Base-by-base conservation (phyloP, 108 stramenopile species). In the Schizochytrium sp. region DNA sequence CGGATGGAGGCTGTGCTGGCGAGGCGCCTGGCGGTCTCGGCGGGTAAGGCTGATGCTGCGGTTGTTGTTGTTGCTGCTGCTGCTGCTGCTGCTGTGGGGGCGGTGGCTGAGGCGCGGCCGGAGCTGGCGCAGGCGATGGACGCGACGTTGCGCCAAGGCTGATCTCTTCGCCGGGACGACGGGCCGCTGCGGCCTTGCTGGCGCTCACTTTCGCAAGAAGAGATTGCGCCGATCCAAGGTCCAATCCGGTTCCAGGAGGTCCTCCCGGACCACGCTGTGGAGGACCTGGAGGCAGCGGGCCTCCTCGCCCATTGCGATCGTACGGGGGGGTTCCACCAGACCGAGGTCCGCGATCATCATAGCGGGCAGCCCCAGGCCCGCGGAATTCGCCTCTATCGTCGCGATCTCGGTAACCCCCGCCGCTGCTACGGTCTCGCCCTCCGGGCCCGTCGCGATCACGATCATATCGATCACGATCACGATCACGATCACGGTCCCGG, bases 71-170 rank as follows among this genome's bases (percentile, higher is more conserved):
- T 43, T 76, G 89, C 51, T n/a, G 87, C 43, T 23, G 34, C 72
- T 53, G 89, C 60, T 25, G 63, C 72, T 19, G 89, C 43, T 34
- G 23, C 87, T 14, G 90, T n/a, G 53, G 72, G 47, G 48, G 34
- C 83, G 10, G 18, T 53, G 60, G 90, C 72, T 8, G 90, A 89
- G 53, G 83, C 53, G 69, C 89, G 72, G 28, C 88, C 69, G 5
- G 72, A 72, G 88, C 25, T 89, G 63, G 72, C 72, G 89, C 88
- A 90, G 71, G 89, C 44, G 2, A 34, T 89, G 88, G 71, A 72
- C 29, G 88, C 34, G 34, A 34, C 34, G 34, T 34, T 58, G 0
- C 89, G 5, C 89, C 89, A 25, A 88, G 89, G 16, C 87, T 89
- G 28, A 23, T 87, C 4, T 88, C 89, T 12, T 89, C 87, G 72